A percentile compares a stretch with the other conserved stretches of the same genome.
phyloP scores from a whole-genome alignment of 345 rosid species.

The Leavenworthia alabamica region DNA sequence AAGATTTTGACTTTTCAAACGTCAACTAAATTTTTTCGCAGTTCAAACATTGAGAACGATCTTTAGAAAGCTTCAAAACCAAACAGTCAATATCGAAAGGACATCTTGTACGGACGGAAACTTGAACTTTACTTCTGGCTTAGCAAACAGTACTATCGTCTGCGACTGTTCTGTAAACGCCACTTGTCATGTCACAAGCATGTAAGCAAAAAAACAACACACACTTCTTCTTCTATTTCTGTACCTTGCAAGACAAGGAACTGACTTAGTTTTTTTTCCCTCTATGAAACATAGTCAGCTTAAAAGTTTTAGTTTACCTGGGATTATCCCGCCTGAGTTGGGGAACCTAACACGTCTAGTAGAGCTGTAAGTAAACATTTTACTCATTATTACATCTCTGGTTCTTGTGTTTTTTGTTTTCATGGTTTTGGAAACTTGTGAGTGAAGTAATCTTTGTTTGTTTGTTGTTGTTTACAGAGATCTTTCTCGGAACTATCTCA shows the following conservation, averaged over 20 bases:
- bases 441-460: neutral
- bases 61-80: slow-evolving; percentile 35
- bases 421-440: neutral
- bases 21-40: slow-evolving; percentile 22
- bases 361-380: slow-evolving; percentile 44
- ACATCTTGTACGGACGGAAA: slow-evolving; percentile 41
- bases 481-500: slow-evolving; percentile 60
- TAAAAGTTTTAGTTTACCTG: slow-evolving; percentile 51
- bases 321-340: slow-evolving; percentile 59
- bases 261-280: neutral
- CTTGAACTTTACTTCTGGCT: slow-evolving; percentile 18
- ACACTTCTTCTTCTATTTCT: no score
- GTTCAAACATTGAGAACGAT: slow-evolving; percentile 48
- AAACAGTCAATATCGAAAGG: slow-evolving; percentile 22
- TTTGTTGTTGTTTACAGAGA: slow-evolving; percentile 41
- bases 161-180: slow-evolving; percentile 44
- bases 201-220: slow-evolving; percentile 33
- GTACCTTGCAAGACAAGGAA: no score
- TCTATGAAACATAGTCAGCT: slow-evolving; percentile 35
- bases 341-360: slow-evolving; percentile 46
- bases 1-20: slow-evolving; percentile 1
- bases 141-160: slow-evolving; percentile 25
- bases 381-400: neutral
- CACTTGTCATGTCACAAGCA: slow-evolving; percentile 51
- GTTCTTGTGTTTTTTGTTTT: neutral